A percentile compares a stretch with the other conserved stretches of the same genome.
phyloP scores from a whole-genome alignment of 768 basidiomycete genomes.

The Suillus fuscotomentosus region DNA sequence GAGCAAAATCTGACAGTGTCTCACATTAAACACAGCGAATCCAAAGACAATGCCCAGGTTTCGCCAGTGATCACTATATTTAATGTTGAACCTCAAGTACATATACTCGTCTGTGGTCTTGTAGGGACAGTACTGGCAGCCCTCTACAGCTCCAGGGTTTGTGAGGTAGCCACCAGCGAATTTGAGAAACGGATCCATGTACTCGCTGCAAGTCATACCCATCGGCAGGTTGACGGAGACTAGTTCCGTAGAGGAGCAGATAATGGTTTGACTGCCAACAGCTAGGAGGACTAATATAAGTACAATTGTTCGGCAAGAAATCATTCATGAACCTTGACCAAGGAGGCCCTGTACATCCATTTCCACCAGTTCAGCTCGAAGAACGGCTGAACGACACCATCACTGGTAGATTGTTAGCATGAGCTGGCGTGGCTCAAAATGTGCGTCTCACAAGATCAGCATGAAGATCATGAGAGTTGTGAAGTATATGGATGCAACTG shows the following conservation, averaged over 20 bases:
- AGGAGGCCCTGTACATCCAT: conserved; percentile 64
- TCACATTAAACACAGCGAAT: conserved; percentile 43
- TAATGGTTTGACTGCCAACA: conserved; percentile 46
- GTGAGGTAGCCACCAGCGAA: conserved; percentile 45
- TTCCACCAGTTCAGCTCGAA: conserved; percentile 64
- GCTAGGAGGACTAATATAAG: conserved; percentile 31
- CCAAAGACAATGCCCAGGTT: conserved; percentile 46
- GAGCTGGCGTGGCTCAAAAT: not conserved
- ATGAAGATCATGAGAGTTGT: conserved; percentile 61
- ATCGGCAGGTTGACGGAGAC: conserved; percentile 48
- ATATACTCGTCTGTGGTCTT: conserved; percentile 56
- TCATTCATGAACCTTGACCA: conserved; percentile 40
- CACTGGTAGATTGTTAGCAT: conserved; percentile 13
- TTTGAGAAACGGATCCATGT: conserved; percentile 41
- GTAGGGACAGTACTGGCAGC: conserved; percentile 56
- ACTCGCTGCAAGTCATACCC: conserved; percentile 46
- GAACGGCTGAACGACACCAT: conserved; percentile 69
- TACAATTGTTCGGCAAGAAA: not conserved
- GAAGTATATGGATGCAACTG: conserved; percentile 58
- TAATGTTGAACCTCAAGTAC: conserved; percentile 51
- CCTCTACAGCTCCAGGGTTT: conserved; percentile 34
- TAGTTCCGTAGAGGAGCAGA: conserved; percentile 61
- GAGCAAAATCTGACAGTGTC: conserved; percentile 13
- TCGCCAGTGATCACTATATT: conserved; percentile 49
- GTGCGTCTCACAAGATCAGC: conserved; percentile 42